These are phyloP conservation scores for Neopestalotiopsis clavispora DNA, from an alignment of 2,329 filamentous ascomycete species.

Conservation along the genomic window DNA sequence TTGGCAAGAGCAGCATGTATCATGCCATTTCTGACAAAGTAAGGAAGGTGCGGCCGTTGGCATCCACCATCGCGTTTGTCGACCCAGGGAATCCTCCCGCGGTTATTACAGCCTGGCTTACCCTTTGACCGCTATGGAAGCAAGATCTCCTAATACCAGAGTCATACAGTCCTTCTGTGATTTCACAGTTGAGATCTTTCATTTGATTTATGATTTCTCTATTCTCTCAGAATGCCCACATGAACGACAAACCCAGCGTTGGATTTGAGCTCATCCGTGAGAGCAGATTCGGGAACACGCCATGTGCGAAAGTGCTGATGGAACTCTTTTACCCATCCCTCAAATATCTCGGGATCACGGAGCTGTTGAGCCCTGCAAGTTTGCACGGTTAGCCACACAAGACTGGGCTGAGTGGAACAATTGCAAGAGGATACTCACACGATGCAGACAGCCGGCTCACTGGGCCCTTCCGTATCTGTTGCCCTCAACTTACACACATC, in stretches of 20 bases:
- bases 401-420: neutral
- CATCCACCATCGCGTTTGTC: neutral
- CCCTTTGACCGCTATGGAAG: too few species aligned
- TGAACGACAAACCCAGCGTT: slow-evolving; percentile 83
- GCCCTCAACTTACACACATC: slow-evolving; percentile 71
- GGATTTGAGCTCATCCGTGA: slow-evolving; percentile 64
- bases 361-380: slow-evolving; percentile 75
- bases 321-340: slow-evolving; percentile 78
- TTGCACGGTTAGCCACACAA: neutral
- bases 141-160: neutral
- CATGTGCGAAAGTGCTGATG: slow-evolving; percentile 71
- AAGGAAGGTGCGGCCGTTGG: neutral
- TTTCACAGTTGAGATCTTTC: neutral
- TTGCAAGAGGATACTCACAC: slow-evolving; percentile 43
- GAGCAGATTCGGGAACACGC: slow-evolving; percentile 69
- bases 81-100: too few species aligned
- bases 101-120: too few species aligned
- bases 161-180: neutral
- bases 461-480: slow-evolving; percentile 19
- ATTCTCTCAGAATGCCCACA: slow-evolving; percentile 65
- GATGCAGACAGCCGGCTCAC: slow-evolving; percentile 70
- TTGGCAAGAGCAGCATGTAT: neutral
- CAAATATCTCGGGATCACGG: slow-evolving; percentile 82
- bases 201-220: neutral
- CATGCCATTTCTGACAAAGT: neutral